Evolutionary conservation across 2,329 filamentous ascomycete species (phyloP).

Genomic region (Xenoacremonium recifei): DNA sequence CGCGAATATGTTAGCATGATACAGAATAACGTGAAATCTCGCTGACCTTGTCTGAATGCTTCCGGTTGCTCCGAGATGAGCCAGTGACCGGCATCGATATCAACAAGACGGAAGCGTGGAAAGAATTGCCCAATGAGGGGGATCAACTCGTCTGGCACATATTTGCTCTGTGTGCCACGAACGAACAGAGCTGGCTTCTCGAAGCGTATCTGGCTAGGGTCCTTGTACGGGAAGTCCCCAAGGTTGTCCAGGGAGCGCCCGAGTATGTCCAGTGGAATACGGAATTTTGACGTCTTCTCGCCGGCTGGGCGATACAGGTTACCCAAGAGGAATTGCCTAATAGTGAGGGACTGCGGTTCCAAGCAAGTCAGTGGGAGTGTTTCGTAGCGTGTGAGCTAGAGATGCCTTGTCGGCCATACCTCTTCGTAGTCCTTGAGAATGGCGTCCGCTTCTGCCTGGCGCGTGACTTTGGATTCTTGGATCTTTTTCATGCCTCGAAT

Average conservation of each 20-base stretch:
- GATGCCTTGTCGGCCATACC: slow-evolving; percentile 35
- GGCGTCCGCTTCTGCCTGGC: slow-evolving; percentile 74
- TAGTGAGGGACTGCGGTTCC: slow-evolving; percentile 54
- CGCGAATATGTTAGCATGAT: slow-evolving; percentile 3
- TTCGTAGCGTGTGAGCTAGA: not conserved
- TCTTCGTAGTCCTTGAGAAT: slow-evolving; percentile 75
- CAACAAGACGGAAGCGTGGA: slow-evolving; percentile 69
- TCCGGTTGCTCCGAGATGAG: slow-evolving; percentile 85
- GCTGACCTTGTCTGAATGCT: slow-evolving; percentile 69
- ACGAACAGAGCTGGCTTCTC: slow-evolving; percentile 80
- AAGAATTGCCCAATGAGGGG: slow-evolving; percentile 83
- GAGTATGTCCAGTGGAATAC: slow-evolving; percentile 74
- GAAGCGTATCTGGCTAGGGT: slow-evolving; percentile 67
- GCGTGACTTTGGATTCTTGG: slow-evolving; percentile 64
- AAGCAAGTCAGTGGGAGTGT: slow-evolving; percentile 1
- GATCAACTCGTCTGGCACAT: slow-evolving; percentile 76
- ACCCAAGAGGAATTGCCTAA: slow-evolving; percentile 89
- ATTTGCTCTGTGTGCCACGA: slow-evolving; percentile 72
- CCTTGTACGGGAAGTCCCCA: slow-evolving; percentile 84
- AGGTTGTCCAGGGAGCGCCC: slow-evolving; percentile 68
- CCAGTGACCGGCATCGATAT: slow-evolving; percentile 83
- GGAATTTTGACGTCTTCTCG: slow-evolving; percentile 64
- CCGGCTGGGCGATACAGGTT: slow-evolving; percentile 65
- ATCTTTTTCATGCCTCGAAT: slow-evolving; percentile 82
- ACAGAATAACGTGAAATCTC: not conserved